A percentile compares a stretch with the other conserved stretches of the same genome.
Conservation (phyloP, 2,329 filamentous ascomycete species). For the Paraconiothyrium sp. region DNA sequence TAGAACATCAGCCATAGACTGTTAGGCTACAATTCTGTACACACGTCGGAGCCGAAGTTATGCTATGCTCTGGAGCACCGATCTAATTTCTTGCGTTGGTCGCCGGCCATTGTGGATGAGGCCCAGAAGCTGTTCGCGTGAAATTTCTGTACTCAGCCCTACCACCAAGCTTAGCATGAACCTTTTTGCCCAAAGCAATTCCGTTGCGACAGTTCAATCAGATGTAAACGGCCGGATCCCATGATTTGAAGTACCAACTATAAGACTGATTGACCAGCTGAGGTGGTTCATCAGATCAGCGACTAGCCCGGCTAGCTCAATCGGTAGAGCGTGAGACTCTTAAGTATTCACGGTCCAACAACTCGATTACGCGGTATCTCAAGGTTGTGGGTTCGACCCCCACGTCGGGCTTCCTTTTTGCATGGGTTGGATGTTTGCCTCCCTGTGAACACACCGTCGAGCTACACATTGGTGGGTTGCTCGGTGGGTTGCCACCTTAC, state of each 20-base stretch:
- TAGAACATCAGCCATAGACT: neutral
- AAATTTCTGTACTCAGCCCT: neutral
- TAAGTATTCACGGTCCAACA: conserved; percentile 21
- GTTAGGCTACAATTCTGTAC: neutral
- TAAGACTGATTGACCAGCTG: neutral
- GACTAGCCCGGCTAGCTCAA: conserved; percentile 40
- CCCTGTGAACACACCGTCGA: too few species aligned
- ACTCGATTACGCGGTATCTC: conserved; percentile 16
- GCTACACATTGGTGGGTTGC: neutral
- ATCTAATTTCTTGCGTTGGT: too few species aligned
- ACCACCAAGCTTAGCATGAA: neutral
- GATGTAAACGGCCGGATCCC: neutral
- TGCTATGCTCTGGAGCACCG: too few species aligned
- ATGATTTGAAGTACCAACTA: neutral
- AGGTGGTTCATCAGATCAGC: conserved; percentile 1
- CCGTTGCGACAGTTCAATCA: neutral
- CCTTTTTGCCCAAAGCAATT: neutral
- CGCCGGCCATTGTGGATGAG: neutral
- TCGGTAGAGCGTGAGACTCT: conserved; percentile 42
- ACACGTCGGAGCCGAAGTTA: neutral
- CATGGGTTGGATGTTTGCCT: neutral
- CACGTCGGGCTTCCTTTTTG: conserved; percentile 11
- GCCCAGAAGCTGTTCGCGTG: neutral
- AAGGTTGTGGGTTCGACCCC: conserved; percentile 18
- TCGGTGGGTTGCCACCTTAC: neutral